Evolutionary conservation across 352 stramenopile genomes (phyloP), one percentile per base, ranked within the genome.

Genomic region (Globisporangium cederbergense): DNA sequence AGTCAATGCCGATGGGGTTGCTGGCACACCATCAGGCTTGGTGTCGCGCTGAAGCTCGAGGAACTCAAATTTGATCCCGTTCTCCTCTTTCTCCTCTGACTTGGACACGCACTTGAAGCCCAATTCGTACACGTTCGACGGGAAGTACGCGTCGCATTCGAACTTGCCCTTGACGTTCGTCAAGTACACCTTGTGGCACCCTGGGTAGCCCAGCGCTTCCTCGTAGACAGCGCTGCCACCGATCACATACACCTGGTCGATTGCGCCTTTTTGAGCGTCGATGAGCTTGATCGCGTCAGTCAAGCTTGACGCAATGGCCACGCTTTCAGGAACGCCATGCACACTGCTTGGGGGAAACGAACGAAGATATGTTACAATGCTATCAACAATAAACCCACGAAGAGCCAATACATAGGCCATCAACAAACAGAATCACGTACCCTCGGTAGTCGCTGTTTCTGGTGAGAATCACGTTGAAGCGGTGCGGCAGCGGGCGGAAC

Each of bases 201-300:
- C 78, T 14, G 86, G 72, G 56, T 92, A 83, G 16, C 71, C 45
- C 14, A 99, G 76, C 22, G 96, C 95, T 70, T 98, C 83, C 34
- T 90, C 75, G 77, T 99, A 99, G 36, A 99, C 83, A 25, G 91
- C 75, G 10, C 80, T 83, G 50, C 98, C 98, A 49, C 98, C 98
- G 69, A 99, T 99, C 60, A 99, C 86, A 75, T 99, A 99, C 14
- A 99, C 87, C 64, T 95, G 77, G 56, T 98, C 87, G 47, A 98
- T 88, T 13, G 77, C 70, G 36, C 96, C 73, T 2, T 77, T 66
- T 64, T 85, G 75, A 10, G 73, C 62, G 22, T 84, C 71, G 40
- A 99, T 78, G 46, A 93, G 74, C 34, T 84, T 70, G 47, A 99
- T 81, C 2, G 97, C 97, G 16, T 99, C 96, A 0, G 83, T 67